Conservation (phyloP, 371 early-diverging fungal species). For the Mortierella sp. region DNA sequence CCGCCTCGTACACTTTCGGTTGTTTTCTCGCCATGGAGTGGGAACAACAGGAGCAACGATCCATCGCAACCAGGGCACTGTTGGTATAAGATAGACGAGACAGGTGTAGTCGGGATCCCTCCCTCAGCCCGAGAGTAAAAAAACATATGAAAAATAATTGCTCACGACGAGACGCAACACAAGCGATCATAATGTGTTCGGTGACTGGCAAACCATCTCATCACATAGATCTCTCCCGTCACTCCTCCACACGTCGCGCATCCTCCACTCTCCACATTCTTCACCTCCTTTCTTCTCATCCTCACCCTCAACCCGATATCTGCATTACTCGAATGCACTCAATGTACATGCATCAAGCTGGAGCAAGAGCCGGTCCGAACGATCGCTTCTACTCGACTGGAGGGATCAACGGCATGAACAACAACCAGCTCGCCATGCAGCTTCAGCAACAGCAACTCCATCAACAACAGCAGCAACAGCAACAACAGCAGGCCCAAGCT, state of each 20-base stretch:
- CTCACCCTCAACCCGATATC: neutral
- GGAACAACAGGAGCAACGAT: neutral
- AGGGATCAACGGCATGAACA: conserved; percentile 41
- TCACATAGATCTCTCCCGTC: neutral
- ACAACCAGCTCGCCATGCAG: conserved; percentile 43
- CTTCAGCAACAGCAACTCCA: conserved; percentile 41
- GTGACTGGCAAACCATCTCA: neutral
- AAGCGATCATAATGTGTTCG: neutral
- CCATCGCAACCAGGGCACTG: conserved; percentile 25
- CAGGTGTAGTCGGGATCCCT: conserved; percentile 34
- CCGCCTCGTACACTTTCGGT: conserved; percentile 40
- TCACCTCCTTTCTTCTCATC: neutral
- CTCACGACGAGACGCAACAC: neutral
- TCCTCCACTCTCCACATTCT: neutral
- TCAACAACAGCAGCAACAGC: conserved; percentile 32
- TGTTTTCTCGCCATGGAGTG: conserved; percentile 44
- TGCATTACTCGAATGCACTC: conserved; percentile 26
- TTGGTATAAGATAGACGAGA: conserved; percentile 30
- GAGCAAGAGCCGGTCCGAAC: conserved; percentile 34
- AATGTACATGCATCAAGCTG: conserved; percentile 43
- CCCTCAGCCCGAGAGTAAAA: too few species aligned
- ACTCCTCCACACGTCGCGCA: neutral
- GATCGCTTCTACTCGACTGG: conserved; percentile 31
- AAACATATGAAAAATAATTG: too few species aligned
- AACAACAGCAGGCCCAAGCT: conserved; percentile 29